Conservation (phyloP, 2,329 filamentous ascomycete species). For the Claviceps pazoutovae region DNA sequence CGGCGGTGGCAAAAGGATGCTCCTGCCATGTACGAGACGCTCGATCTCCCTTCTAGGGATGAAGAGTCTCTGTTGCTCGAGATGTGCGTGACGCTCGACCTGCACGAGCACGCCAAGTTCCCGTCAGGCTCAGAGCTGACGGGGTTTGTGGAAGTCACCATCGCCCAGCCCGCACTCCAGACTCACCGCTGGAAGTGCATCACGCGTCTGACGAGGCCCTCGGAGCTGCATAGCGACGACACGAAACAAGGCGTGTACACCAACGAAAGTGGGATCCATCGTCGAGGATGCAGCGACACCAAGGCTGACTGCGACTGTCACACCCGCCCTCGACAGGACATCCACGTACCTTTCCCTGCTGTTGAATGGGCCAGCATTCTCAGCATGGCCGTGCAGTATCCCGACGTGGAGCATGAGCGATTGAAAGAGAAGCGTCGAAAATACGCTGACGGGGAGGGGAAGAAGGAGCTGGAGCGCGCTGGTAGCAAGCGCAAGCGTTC, state of each 20-base stretch:
- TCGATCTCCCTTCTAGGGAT: constrained; percentile 33
- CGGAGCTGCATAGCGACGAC: constrained; percentile 36
- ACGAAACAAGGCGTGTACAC: constrained; percentile 29
- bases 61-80: constrained; percentile 44
- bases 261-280: constrained; percentile 39
- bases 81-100: constrained; percentile 46
- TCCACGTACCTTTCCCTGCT: constrained; percentile 44
- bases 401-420: constrained; percentile 27
- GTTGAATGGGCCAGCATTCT: constrained; percentile 45
- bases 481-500: constrained; percentile 26
- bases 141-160: constrained; percentile 43
- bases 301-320: constrained; percentile 38
- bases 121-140: constrained; percentile 46
- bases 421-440: constrained; percentile 24
- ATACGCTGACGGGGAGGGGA: constrained; percentile 18
- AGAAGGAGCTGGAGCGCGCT: constrained; percentile 21
- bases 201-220: constrained; percentile 42
- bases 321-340: constrained; percentile 30
- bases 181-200: constrained; percentile 47
- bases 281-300: constrained; percentile 34
- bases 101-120: constrained; percentile 43
- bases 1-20: constrained; percentile 45
- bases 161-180: constrained; percentile 38
- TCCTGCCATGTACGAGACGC: constrained; percentile 38
- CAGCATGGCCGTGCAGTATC: constrained; percentile 40